These are phyloP conservation scores for Tolypocladium paradoxum DNA, from an alignment of 2,329 filamentous ascomycete species.

Conservation along the genomic window DNA sequence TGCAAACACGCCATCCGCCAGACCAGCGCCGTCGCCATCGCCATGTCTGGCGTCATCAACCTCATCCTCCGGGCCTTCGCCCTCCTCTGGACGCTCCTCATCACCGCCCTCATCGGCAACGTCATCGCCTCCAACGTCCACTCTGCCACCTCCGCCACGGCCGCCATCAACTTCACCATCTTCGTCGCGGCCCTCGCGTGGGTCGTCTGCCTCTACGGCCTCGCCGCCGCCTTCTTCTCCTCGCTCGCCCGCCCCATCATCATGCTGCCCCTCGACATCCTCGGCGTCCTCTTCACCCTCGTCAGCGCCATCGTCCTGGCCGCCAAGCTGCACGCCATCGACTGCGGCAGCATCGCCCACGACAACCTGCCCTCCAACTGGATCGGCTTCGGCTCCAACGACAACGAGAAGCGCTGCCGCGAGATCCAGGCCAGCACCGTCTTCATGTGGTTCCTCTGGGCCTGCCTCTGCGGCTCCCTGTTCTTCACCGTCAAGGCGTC, in stretches of 20 bases:
- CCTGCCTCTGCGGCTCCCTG: conserved; percentile 44
- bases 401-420: conserved; percentile 56
- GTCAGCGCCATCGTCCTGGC: conserved; percentile 60
- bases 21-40: not conserved
- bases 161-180: conserved; percentile 54
- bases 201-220: conserved; percentile 53
- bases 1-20: not conserved
- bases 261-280: conserved; percentile 43
- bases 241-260: conserved; percentile 40
- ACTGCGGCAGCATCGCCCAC: conserved; percentile 47
- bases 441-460: conserved; percentile 73
- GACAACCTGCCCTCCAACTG: conserved; percentile 29
- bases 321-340: conserved; percentile 55
- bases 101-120: conserved; percentile 47
- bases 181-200: conserved; percentile 58
- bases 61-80: conserved; percentile 36
- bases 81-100: conserved; percentile 40
- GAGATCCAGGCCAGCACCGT: conserved; percentile 64
- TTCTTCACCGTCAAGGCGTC: conserved; percentile 44
- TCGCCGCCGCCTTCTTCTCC: conserved; percentile 44
- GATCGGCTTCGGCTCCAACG: conserved; percentile 51
- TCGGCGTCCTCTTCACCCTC: conserved; percentile 58
- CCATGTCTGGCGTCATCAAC: conserved; percentile 28
- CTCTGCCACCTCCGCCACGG: conserved; percentile 28
- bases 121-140: conserved; percentile 40